A percentile compares a stretch with the other conserved stretches of the same genome.
Conservation (phyloP, 371 early-diverging fungal species). For the Fennellomyces sp. region DNA sequence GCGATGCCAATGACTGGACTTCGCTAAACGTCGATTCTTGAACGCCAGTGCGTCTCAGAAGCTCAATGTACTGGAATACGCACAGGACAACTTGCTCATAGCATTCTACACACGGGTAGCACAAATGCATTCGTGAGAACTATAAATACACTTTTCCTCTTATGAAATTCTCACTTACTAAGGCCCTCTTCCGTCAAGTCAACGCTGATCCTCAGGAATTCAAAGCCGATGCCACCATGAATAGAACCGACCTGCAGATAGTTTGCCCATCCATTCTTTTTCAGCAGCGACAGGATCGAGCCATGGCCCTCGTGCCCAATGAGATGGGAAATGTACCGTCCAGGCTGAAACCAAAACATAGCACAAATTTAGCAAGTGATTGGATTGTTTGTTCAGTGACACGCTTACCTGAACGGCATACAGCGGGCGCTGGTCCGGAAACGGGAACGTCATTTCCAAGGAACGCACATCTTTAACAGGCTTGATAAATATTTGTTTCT, state of each 20-base stretch:
- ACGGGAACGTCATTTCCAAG: conserved; percentile 85
- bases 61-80: conserved; percentile 87
- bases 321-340: conserved; percentile 73
- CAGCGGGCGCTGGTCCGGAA: conserved; percentile 72
- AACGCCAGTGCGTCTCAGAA: conserved; percentile 71
- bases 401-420: conserved; percentile 56
- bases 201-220: conserved; percentile 79
- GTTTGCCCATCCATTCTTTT: conserved; percentile 88
- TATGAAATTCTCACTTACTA: conserved; percentile 36
- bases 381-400: neutral
- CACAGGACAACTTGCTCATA: conserved; percentile 77
- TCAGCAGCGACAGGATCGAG: conserved; percentile 83
- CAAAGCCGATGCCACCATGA: conserved; percentile 75
- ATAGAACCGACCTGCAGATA: conserved; percentile 69
- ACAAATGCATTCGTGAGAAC: neutral
- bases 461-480: conserved; percentile 83
- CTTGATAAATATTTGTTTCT: conserved; percentile 76
- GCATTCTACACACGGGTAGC: conserved; percentile 40
- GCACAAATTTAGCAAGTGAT: neutral
- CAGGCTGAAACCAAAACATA: conserved; percentile 50
- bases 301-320: conserved; percentile 89
- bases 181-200: conserved; percentile 87
- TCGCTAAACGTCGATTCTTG: conserved; percentile 83
- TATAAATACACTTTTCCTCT: neutral
- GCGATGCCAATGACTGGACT: conserved; percentile 66